Base-by-base conservation (phyloP, 2,329 filamentous ascomycete genomes). In the Fusarium vanettenii region DNA sequence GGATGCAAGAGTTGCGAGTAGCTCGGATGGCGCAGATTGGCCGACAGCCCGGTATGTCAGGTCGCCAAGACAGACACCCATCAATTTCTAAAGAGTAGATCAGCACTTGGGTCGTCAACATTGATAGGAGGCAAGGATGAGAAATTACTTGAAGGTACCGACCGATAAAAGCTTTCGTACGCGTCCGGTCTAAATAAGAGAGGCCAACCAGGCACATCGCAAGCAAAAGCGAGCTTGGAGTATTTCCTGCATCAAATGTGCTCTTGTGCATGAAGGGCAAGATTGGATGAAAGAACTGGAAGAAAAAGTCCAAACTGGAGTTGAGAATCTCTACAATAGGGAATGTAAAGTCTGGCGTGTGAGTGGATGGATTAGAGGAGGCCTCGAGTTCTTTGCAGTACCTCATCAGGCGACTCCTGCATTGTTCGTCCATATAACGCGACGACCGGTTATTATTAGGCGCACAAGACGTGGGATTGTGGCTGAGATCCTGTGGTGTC, bases 171-270 rank as follows among this genome's bases (percentile, higher is more conserved):
- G 22, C 27, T 25, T 37, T 67, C 3, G 59, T 70, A 4, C 29
- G 6, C 25, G 16, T 43, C 11, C 52, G 64, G 39, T 70, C 67
- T 4, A 63, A 18, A 22, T 67, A 67, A 6, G 67, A 67, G 8
- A 70, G 8, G 3, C 67, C 67, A 60, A 70, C 67, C 6, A 70
- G 33, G 31, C 67, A 70, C 67, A 70, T 70, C 37, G 67, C 64
- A 2, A 70, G 59, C n/a, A 70, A 39, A 2, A 70, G 50, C 5
- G 67, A 9, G 16, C 50, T 70, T 7, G 57, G 64, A 2, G 52
- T 63, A 10, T 52, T 59, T 67, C 33, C 35, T 3, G 33, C 64
- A 25, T 67, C 35, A 45, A 70, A 70, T 2, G 64, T 70, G 22
- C 64, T 70, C 16, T 43, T 70, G 33, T 70, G 67, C 39, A 70